Evolutionary conservation across 2,329 filamentous ascomycete genomes (phyloP).

Genomic region (Claviceps sp.): DNA sequence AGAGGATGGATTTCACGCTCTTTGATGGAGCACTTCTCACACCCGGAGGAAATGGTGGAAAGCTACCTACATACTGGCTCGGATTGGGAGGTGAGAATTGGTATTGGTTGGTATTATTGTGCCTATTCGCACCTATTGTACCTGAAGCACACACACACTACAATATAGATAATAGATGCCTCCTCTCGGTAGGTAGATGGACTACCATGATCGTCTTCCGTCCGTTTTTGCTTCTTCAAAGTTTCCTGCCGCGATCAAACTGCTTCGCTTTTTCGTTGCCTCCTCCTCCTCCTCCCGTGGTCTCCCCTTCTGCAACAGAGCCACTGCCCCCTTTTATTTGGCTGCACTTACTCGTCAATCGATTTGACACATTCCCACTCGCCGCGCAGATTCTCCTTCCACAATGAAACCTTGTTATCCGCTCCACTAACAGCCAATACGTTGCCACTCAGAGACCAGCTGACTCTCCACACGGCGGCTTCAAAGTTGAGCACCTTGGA

Average conservation of each 20-base stretch:
- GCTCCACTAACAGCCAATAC: conserved; percentile 85
- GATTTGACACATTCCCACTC: conserved; percentile 97
- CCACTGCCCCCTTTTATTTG: background rate
- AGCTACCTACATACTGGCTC: no score
- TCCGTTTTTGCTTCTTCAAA: conserved; percentile 6
- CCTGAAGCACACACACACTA: no score
- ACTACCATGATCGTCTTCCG: conserved; percentile 14
- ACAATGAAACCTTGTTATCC: conserved; percentile 93
- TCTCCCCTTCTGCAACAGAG: background rate
- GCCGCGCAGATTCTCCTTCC: conserved; percentile 95
- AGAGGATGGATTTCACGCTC: no score
- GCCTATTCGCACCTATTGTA: background rate
- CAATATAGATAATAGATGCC: no score
- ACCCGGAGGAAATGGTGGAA: no score
- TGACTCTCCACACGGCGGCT: conserved; percentile 84
- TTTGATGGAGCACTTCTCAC: no score
- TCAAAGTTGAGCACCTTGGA: conserved; percentile 81
- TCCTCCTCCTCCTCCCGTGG: background rate
- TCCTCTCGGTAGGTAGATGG: background rate
- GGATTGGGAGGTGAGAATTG: no score
- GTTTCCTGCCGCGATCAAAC: background rate
- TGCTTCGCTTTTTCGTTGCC: background rate
- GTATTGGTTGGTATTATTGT: background rate
- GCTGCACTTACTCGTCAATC: conserved; percentile 60
- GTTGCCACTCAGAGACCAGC: conserved; percentile 95